A percentile compares a stretch with the other conserved stretches of the same genome.
phyloP scores from a whole-genome alignment of 352 stramenopile genomes.

The Thalassiosira pacifica region DNA sequence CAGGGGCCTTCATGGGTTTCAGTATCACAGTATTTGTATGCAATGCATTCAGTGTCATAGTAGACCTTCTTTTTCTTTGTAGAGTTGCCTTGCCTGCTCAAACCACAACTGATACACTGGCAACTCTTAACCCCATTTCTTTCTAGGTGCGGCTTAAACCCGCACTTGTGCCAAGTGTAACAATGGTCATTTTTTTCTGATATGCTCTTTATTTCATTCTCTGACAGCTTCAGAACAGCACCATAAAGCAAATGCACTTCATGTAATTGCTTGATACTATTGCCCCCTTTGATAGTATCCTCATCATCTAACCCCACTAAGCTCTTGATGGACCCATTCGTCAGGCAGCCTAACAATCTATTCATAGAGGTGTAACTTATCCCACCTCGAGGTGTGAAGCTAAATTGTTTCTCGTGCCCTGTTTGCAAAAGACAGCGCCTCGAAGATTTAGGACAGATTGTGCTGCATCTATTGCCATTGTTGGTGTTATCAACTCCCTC shows the following conservation, averaged over 20 bases:
- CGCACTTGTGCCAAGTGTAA: constrained; percentile 9
- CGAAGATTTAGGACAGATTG: not conserved
- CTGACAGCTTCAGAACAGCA: too few relatives aligned
- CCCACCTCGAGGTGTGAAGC: not conserved
- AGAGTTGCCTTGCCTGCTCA: too few relatives aligned
- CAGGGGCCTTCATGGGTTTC: not conserved
- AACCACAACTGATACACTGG: constrained; percentile 20
- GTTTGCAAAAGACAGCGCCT: not conserved
- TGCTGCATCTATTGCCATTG: not conserved
- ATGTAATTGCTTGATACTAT: not conserved
- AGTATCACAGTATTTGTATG: not conserved
- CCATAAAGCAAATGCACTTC: too few relatives aligned
- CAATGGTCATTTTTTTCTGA: too few relatives aligned
- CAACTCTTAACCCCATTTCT: not conserved
- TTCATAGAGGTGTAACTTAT: not conserved
- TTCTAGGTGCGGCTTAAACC: not conserved
- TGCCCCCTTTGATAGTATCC: constrained; percentile 6
- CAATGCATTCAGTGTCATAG: not conserved
- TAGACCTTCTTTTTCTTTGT: too few relatives aligned
- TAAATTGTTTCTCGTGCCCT: not conserved
- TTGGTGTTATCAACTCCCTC: too few relatives aligned
- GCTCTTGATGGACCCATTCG: constrained; percentile 7
- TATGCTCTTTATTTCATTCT: too few relatives aligned
- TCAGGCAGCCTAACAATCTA: not conserved
- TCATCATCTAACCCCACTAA: constrained; percentile 25